A percentile compares a stretch with the other conserved stretches of the same genome.
Evolutionary conservation across 2,329 filamentous ascomycete species (phyloP).

Genomic region (Exserohilum rostratum): DNA sequence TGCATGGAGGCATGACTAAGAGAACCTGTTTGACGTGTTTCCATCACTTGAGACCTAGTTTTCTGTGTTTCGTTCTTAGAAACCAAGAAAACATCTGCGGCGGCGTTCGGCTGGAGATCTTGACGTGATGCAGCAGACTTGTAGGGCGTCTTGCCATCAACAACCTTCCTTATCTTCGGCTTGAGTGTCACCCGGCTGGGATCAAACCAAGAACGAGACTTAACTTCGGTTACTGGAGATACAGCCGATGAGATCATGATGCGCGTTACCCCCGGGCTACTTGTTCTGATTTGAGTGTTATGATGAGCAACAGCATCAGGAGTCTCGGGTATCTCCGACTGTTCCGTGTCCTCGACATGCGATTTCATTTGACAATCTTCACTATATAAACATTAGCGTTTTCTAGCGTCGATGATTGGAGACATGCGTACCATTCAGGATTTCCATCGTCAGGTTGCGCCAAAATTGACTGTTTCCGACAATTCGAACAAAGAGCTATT

Average conservation of each 20-base stretch:
- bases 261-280: neutral
- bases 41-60: neutral
- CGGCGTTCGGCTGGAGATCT: neutral
- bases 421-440: conserved; percentile 17
- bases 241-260: neutral
- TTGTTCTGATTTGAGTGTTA: neutral
- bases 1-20: neutral
- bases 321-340: conserved; percentile 25
- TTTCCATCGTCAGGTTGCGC: neutral
- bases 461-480: conserved; percentile 15
- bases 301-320: conserved; percentile 6
- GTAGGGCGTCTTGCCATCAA: neutral
- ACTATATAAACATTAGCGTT: conserved; percentile 2
- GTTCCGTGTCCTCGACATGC: neutral
- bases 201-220: conserved; percentile 7
- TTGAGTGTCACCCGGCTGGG: neutral
- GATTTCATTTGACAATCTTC: conserved; percentile 13
- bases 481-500: conserved; percentile 16
- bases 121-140: neutral
- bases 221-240: neutral
- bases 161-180: conserved; percentile 8
- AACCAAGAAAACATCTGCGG: neutral
- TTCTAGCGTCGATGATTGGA: neutral
- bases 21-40: neutral
- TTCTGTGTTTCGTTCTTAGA: neutral